These are phyloP conservation scores for Aaosphaeria arxii DNA, from an alignment of 2,329 filamentous ascomycete species.

Conservation along the genomic window DNA sequence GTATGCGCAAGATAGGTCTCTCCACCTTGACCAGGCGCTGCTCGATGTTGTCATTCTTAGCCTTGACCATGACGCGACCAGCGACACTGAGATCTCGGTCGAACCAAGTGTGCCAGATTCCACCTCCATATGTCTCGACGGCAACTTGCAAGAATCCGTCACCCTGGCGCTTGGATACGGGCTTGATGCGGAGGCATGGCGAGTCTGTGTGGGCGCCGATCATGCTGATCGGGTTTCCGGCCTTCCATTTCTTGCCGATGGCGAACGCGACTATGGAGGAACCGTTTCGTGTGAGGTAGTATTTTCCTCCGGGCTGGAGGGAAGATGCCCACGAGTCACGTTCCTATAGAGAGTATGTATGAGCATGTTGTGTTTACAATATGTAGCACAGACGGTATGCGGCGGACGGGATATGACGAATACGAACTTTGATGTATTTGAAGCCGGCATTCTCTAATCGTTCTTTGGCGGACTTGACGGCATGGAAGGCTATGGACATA, in stretches of 20 bases:
- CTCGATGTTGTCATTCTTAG: constrained; percentile 69
- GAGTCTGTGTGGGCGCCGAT: constrained; percentile 96
- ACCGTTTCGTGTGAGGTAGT: constrained; percentile 91
- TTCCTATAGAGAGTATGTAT: constrained; percentile 52
- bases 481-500: constrained; percentile 76
- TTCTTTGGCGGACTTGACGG: constrained; percentile 73
- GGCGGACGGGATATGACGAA: background rate
- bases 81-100: constrained; percentile 91
- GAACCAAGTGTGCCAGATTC: constrained; percentile 98
- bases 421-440: constrained; percentile 67
- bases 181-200: constrained; percentile 87
- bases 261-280: constrained; percentile 92
- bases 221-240: constrained; percentile 87
- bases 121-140: constrained; percentile 94
- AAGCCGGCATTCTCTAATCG: constrained; percentile 83
- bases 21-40: constrained; percentile 89
- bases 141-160: constrained; percentile 92
- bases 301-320: constrained; percentile 84
- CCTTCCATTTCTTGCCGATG: constrained; percentile 85
- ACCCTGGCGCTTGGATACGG: constrained; percentile 82
- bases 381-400: background rate
- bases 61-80: constrained; percentile 79
- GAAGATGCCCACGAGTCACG: constrained; percentile 81
- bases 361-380: no score
- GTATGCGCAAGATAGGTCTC: constrained; percentile 85